Percentiles rank a stretch among this genome's conserved stretches.
Conservation (phyloP, 2,329 filamentous ascomycete species). For the Aspergillus glaucus region DNA sequence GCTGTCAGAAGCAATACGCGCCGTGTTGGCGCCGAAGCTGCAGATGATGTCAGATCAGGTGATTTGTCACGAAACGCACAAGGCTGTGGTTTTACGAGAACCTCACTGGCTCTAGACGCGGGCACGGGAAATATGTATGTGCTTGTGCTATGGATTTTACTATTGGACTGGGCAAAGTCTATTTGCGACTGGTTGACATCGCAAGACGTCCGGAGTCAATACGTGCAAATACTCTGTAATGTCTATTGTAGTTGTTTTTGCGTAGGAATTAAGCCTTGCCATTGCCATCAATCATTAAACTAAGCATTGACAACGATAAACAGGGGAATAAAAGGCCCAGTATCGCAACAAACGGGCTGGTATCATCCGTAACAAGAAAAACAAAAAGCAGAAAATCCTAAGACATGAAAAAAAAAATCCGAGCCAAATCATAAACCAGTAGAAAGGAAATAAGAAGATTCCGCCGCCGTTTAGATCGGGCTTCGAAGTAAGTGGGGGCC, state of each 20-base stretch:
- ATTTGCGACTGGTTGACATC: too few relatives aligned
- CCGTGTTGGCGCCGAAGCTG: constrained; percentile 17
- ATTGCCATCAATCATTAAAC: constrained; percentile 27
- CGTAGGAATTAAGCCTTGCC: constrained; percentile 6
- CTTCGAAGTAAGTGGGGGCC: constrained; percentile 14
- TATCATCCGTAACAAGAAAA: constrained; percentile 29
- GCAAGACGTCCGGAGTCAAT: too few relatives aligned
- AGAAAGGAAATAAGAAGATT: not conserved
- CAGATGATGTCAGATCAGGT: constrained; percentile 13
- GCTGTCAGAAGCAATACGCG: constrained; percentile 11
- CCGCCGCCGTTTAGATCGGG: not conserved
- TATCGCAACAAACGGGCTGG: constrained; percentile 28
- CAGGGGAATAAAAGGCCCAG: constrained; percentile 20
- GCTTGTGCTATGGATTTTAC: not conserved
- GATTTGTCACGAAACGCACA: constrained; percentile 1
- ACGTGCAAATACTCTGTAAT: too few relatives aligned
- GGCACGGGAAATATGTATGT: not conserved
- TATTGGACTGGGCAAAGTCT: too few relatives aligned
- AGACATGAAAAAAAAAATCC: constrained; percentile 10
- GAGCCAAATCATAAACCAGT: constrained; percentile 10
- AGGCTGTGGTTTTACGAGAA: too few relatives aligned
- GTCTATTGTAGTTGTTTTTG: too few relatives aligned
- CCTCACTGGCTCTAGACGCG: not conserved
- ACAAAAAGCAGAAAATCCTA: constrained; percentile 12
- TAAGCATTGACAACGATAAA: constrained; percentile 17